Conservation (phyloP, 2,329 filamentous ascomycete genomes). For the Ascochyta rabiei region DNA sequence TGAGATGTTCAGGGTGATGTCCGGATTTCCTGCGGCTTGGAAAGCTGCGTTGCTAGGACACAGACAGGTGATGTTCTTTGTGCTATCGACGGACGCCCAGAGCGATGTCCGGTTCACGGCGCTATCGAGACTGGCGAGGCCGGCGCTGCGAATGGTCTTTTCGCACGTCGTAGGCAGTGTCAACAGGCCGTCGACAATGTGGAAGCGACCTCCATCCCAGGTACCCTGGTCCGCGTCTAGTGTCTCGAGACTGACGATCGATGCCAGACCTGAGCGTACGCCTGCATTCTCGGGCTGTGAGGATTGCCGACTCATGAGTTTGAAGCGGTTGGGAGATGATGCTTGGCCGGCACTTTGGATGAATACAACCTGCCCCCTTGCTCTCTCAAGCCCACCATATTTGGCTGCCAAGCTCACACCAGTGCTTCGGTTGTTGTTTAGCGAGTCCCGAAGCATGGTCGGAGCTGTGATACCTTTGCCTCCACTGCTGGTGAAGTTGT, state of each 20-base stretch:
- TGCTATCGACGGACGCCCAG: conserved; percentile 24
- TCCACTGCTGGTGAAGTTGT: conserved; percentile 19
- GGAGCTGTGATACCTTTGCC: conserved; percentile 19
- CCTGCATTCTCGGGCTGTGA: neutral
- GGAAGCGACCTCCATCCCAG: conserved; percentile 31
- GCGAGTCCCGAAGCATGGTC: conserved; percentile 19
- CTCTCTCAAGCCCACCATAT: conserved; percentile 21
- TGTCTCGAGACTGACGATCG: conserved; percentile 20
- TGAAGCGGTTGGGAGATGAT: conserved; percentile 14
- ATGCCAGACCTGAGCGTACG: conserved; percentile 25
- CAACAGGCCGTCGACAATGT: conserved; percentile 27
- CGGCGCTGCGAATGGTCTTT: conserved; percentile 23
- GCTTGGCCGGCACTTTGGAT: conserved; percentile 15
- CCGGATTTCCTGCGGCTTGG: conserved; percentile 18
- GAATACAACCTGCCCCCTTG: conserved; percentile 31
- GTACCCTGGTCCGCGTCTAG: conserved; percentile 15
- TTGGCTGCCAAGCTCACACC: conserved; percentile 19
- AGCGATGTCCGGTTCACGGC: conserved; percentile 23
- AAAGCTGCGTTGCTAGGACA: conserved; percentile 27
- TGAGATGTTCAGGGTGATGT: conserved; percentile 15
- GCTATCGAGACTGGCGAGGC: conserved; percentile 22
- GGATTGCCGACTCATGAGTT: conserved; percentile 16
- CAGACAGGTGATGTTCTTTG: conserved; percentile 28
- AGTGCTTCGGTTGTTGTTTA: conserved; percentile 25
- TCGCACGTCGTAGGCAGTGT: conserved; percentile 22